phyloP scores from a whole-genome alignment of 805 yeast species.

The Saccharomycopsis fibuligera region DNA sequence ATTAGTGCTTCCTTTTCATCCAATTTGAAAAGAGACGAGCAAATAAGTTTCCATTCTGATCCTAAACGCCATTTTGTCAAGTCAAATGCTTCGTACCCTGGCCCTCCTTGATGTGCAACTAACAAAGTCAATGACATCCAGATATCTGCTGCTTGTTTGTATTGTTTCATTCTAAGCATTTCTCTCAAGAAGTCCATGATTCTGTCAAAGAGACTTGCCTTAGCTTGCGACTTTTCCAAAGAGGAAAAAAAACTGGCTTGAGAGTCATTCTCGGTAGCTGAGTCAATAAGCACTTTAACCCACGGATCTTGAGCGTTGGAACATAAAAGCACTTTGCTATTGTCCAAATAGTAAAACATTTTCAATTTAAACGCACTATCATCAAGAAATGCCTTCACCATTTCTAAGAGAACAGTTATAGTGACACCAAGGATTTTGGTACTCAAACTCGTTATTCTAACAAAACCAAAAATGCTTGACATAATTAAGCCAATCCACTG shows the following conservation, averaged over 20 bases:
- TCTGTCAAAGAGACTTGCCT: neutral
- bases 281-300: too few relatives aligned
- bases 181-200: neutral
- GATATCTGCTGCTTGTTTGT: neutral
- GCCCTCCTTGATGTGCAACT: neutral
- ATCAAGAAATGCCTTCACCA: conserved; percentile 8
- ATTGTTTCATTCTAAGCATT: neutral
- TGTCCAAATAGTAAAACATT: conserved; percentile 1
- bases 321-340: neutral
- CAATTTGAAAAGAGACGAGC: neutral
- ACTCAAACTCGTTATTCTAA: neutral
- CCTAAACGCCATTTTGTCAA: conserved; percentile 4
- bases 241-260: too few relatives aligned
- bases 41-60: too few relatives aligned
- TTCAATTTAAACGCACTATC: conserved; percentile 4
- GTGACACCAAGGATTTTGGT: conserved; percentile 2
- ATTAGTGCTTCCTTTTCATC: neutral
- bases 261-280: neutral
- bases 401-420: conserved; percentile 5
- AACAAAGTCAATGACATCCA: conserved; percentile 11
- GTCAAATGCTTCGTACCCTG: neutral
- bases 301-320: too few relatives aligned
- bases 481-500: conserved; percentile 11
- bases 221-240: too few relatives aligned
- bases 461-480: neutral